A percentile compares a stretch with the other conserved stretches of the same genome.
These are phyloP conservation scores for Lachancea cidri DNA, from an alignment of 805 yeast genomes.

Conservation along the genomic window DNA sequence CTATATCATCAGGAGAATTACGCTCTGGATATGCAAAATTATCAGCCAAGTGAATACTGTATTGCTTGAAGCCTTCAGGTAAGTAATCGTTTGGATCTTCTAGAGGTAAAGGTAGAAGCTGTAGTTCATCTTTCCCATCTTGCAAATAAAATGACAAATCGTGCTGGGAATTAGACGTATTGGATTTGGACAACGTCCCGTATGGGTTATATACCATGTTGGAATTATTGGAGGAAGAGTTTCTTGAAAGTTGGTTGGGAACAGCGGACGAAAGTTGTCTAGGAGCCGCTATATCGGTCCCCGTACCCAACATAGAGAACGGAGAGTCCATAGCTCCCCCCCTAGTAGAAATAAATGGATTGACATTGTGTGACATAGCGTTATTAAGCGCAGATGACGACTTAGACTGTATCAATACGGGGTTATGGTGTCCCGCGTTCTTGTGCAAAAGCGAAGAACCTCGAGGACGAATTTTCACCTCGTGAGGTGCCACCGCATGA, in stretches of 20 bases:
- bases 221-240: conserved; percentile 16
- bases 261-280: conserved; percentile 12
- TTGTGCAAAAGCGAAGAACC: conserved; percentile 22
- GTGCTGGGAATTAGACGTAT: conserved; percentile 9
- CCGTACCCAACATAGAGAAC: conserved; percentile 16
- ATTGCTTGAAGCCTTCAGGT: conserved; percentile 50
- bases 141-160: conserved; percentile 30
- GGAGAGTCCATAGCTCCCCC: conserved; percentile 11
- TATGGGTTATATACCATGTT: conserved; percentile 63
- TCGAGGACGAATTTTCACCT: conserved; percentile 14
- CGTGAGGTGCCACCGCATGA: conserved; percentile 1
- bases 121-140: conserved; percentile 40
- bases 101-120: conserved; percentile 55
- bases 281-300: conserved; percentile 25
- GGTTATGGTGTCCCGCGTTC: conserved; percentile 3
- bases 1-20: conserved; percentile 36
- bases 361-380: conserved; percentile 26
- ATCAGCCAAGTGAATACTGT: conserved; percentile 45
- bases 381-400: conserved; percentile 25
- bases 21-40: conserved; percentile 45
- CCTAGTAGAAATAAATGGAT: conserved; percentile 21
- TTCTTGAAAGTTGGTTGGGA: conserved; percentile 7
- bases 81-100: conserved; percentile 60
- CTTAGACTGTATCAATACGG: conserved; percentile 9
- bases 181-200: conserved; percentile 33